Evolutionary conservation across 768 basidiomycete species (phyloP), one percentile per base, ranked within the genome.

Genomic region (Steccherinum ochraceum): DNA sequence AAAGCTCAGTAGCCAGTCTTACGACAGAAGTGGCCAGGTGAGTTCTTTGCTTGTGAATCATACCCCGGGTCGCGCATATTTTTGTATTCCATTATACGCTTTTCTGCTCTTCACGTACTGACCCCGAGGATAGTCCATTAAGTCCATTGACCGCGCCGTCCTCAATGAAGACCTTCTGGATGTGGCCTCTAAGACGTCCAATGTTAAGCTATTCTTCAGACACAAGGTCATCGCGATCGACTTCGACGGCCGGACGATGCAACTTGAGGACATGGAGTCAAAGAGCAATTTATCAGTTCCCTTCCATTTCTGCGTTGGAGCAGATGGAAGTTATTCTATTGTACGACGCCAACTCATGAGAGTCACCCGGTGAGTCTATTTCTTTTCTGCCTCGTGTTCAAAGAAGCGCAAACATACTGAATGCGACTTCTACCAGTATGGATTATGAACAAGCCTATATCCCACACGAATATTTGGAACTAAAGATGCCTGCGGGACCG

Each of bases 401-500:
- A 35, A 23, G 41, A 18, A 43, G n/a, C 41, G 7, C 19, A n/a
- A 18, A n/a, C 41, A 19, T 55, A 49, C 40, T 48, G 53, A 53
- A 58, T 35, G 35, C 44, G 48, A 12, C 46, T 45, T 49, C 40
- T 56, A 60, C 56, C 65, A 96, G 95, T 68, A 93, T 96, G 86
- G 80, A 95, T 73, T 96, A 86, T 71, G 83, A 86, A 63, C 95
- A 97, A 69, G 85, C 87, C 67, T 98, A 95, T 71, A 92, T 97
- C 64, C 85, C 82, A 51, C 91, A 97, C 63, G 93, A 94, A 66
- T 99, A 98, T 70, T 76, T 98, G 62, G 95, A 99, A 74, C 79
- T 98, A 53, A 90, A 86, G 73, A 92, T 99, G 81, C 92, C 93
- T 62, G 80, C 94, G 66, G 84, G 84, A 52, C 67, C 70, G n/a